These are phyloP conservation scores for Fistulifera pelliculosa DNA, from an alignment of 108 stramenopile species.

Conservation along the genomic window DNA sequence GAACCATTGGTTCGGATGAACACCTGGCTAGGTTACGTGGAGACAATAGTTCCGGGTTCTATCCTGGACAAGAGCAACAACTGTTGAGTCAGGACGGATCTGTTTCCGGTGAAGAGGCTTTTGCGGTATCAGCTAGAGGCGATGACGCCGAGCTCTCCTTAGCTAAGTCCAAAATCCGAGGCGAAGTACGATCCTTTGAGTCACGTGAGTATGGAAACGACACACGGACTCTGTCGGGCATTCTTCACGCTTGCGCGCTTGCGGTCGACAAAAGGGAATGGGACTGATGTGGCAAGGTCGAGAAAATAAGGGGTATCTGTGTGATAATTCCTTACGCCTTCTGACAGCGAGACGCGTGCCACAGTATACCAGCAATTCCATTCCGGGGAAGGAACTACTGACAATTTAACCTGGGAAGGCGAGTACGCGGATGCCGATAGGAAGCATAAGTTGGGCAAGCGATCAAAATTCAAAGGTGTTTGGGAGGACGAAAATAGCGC, in stretches of 20 bases:
- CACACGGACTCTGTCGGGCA: constrained; percentile 48
- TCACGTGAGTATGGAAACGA: constrained; percentile 73
- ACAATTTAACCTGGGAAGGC: constrained; percentile 33
- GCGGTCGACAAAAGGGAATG: constrained; percentile 56
- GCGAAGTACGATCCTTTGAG: constrained; percentile 34
- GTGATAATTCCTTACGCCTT: constrained; percentile 59
- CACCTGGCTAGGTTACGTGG: constrained; percentile 23
- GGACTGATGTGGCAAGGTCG: constrained; percentile 75
- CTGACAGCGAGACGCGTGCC: constrained; percentile 52
- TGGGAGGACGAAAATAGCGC: constrained; percentile 34
- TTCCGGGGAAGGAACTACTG: constrained; percentile 43
- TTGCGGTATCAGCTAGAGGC: background rate
- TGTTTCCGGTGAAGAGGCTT: background rate
- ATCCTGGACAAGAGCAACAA: background rate
- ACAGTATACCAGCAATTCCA: constrained; percentile 43
- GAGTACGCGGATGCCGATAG: constrained; percentile 23
- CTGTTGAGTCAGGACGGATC: background rate
- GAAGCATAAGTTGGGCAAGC: constrained; percentile 10
- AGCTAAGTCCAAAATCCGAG: background rate
- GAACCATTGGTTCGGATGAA: constrained; percentile 58
- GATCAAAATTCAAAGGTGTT: constrained; percentile 21
- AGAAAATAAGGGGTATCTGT: constrained; percentile 66
- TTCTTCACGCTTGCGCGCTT: constrained; percentile 58
- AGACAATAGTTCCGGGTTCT: background rate
- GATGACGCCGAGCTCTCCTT: background rate